A percentile compares a stretch with the other conserved stretches of the same genome.
phyloP scores from a whole-genome alignment of 106 monocot genomes.

The Allium sativum region DNA sequence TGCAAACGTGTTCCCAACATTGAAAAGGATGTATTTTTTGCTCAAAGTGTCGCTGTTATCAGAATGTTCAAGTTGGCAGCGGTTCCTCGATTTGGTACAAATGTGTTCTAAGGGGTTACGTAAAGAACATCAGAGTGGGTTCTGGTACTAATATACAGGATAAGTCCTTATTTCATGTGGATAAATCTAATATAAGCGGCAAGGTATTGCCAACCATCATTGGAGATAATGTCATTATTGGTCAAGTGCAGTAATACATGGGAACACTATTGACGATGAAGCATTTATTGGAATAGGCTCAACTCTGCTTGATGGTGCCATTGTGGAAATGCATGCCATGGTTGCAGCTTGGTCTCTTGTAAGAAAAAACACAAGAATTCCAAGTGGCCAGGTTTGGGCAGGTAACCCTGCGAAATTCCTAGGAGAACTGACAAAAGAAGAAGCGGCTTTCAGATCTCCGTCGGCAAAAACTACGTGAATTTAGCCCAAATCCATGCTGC shows the following conservation, averaged over 20 bases:
- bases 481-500: constrained; percentile 71
- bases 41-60: constrained; percentile 75
- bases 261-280: constrained; percentile 84
- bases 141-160: constrained; percentile 94
- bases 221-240: constrained; percentile 91
- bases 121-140: constrained; percentile 62
- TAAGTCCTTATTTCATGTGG: constrained; percentile 85
- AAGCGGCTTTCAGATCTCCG: constrained; percentile 66
- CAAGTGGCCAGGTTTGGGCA: constrained; percentile 99
- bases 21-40: constrained; percentile 76
- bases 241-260: constrained; percentile 93
- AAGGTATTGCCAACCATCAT: constrained; percentile 87
- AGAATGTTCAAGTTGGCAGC: constrained; percentile 65
- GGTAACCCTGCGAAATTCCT: constrained; percentile 87
- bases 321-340: constrained; percentile 86
- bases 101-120: constrained; percentile 90
- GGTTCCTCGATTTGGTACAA: constrained; percentile 87
- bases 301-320: constrained; percentile 75
- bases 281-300: constrained; percentile 94
- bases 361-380: too few relatives aligned
- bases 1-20: constrained; percentile 56
- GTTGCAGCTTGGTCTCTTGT: constrained; percentile 96
- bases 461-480: constrained; percentile 77
- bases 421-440: constrained; percentile 73
- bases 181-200: constrained; percentile 80